Evolutionary conservation across 2,329 filamentous ascomycete species (phyloP).

Genomic region (Grosmannia clavigera): DNA sequence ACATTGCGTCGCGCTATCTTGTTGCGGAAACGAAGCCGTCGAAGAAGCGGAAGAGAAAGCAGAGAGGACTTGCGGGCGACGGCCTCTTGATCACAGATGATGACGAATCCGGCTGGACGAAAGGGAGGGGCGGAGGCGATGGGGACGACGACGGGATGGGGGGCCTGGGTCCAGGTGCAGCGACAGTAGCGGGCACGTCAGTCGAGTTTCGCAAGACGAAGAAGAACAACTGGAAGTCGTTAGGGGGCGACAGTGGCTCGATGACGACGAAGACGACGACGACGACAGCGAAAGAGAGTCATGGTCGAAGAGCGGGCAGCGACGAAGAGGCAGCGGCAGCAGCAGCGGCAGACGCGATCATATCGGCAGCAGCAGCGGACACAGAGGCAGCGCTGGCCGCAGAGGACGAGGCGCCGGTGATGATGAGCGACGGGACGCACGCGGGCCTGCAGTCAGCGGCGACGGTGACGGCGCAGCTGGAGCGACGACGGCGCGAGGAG

Average conservation of each 20-base stretch:
- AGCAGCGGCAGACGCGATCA: constrained; percentile 62
- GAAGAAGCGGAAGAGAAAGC: constrained; percentile 55
- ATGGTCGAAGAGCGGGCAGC: too few species aligned
- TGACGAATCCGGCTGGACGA: constrained; percentile 42
- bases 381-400: constrained; percentile 35
- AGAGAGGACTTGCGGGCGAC: constrained; percentile 20
- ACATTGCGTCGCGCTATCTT: constrained; percentile 86
- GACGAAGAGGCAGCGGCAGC: constrained; percentile 20
- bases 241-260: constrained; percentile 31
- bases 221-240: constrained; percentile 67
- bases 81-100: constrained; percentile 53
- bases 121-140: constrained; percentile 17
- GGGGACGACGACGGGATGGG: constrained; percentile 37
- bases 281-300: constrained; percentile 4
- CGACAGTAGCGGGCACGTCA: constrained; percentile 36
- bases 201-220: constrained; percentile 62
- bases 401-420: constrained; percentile 36
- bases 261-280: neutral
- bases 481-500: constrained; percentile 36
- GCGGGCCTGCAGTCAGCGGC: constrained; percentile 79
- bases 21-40: constrained; percentile 47
- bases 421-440: constrained; percentile 78
- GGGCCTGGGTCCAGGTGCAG: constrained; percentile 32
- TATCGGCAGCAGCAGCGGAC: constrained; percentile 60
- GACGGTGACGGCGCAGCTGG: constrained; percentile 58